Evolutionary conservation across 768 basidiomycete species (phyloP), one percentile per base, ranked within the genome.

Genomic region (Chiua virens): DNA sequence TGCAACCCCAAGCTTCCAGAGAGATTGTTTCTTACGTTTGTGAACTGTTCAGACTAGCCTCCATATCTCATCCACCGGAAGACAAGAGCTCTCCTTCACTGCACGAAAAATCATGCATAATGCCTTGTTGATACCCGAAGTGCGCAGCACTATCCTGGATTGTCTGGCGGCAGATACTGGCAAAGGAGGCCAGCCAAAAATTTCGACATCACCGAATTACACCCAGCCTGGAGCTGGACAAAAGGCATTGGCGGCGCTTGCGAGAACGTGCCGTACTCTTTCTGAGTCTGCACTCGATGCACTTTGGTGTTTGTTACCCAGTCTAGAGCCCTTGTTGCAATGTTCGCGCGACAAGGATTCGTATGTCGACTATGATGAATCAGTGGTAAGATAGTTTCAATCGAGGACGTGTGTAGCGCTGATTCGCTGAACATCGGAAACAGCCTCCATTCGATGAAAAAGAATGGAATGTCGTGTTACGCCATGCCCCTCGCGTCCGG

Each of bases 231-330:
- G n/a, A n/a, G n/a, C n/a, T 34, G 34, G 15, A 34, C 34, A 8
- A 7, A 30, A 18, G 25, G 45, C 57, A 5, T 46, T 59, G n/a
- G 49, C 49, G 1, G 52, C 30, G 21, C 53, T 59, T 20, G 51
- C 57, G 30, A 50, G 52, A 37, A 58, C 57, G 17, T 55, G 58
- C 39, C 53, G 44, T 18, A 28, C 49, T 8, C 32, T 60, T 28
- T 55, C 53, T 28, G 38, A 59, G n/a, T 44, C 44, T 22, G 58
- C 58, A 11, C 53, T 59, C 10, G 44, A 56, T 17, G 42, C 36
- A 14, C 25, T 59, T 17, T 59, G 54, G 57, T 8, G 17, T 27
- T 50, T 30, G 22, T 25, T 59, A 8, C 2, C 47, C 41, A 45
- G 32, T 14, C 36, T 59, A n/a, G 2, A 14, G 6, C 56, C 56